Evolutionary conservation across 75 land plant genomes (phyloP), one percentile per base, ranked within the genome.

Genomic region (Cryptomeria japonica): DNA sequence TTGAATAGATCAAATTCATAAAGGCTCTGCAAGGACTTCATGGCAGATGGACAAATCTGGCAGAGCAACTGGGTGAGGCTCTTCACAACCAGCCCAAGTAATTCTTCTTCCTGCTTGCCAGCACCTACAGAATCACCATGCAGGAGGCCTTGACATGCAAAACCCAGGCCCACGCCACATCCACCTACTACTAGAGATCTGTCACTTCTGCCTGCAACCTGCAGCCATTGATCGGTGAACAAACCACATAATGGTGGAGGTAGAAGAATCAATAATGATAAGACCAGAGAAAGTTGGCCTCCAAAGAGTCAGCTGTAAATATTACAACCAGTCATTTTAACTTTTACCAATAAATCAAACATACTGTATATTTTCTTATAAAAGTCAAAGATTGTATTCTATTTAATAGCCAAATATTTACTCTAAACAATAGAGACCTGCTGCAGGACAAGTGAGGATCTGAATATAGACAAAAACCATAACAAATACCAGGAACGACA

Each of bases 111-210:
- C 18, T 72, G 80, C 53, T 86, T 90, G 41, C 22, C 13, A 10
- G 84, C 87, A 73, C 88, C 89, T 84, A 22, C 85, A 86, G 70
- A 44, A 87, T 85, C 87, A 80, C 88, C 34, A 1, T 85, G 53
- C 37, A 93, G 78, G 86, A 96, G 93, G 88, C 87, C 88, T 89
- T 95, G 93, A 87, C 92, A 90, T 18, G 93, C 85, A 87, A 92
- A 90, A 37, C 97, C 97, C 68, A 96, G 87, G 55, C 93, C 97
- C 44, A 92, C 87, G 1, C 95, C 96, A 92, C 97, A 95, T 61
- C 96, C 96, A 77, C 97, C 97, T 90, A 84, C 94, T n/a, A 96
- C 95, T 85, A 93, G 91, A 72, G 84, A 46, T 75, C 93, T 93
- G 89, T 91, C 89, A 87, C 90, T 92, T 39, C 32, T 56, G 55